Base-by-base conservation (phyloP, 1,139 yeast genomes). In the Petasospora rhodanensis region DNA sequence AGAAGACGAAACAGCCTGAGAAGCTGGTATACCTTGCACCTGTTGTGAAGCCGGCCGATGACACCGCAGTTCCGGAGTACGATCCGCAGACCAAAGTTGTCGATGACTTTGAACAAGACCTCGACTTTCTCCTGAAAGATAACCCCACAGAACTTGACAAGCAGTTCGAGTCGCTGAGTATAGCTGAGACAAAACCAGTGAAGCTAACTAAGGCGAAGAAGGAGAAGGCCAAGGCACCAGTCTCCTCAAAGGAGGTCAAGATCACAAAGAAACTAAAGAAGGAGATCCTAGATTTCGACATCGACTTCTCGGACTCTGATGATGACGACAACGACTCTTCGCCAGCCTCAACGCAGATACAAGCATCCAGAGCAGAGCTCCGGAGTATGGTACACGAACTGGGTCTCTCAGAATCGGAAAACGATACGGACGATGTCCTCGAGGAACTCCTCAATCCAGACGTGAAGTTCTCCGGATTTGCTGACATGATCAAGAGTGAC, bases 281-380 rank as follows among this genome's bases (percentile, higher is more conserved):
- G 12, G 41, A 42, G 34, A 46, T 47, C 9, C n/a, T 46, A 29
- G 39, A 44, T 22, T 36, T 47, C 25, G 50, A 43, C 29, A 28
- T 46, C 9, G 30, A 28, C 2, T 42, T 47, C 32, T 37, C 41
- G 3, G 40, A 40, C 14, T 41, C 35, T 21, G 46, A 38, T 7
- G 41, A 29, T 4, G 37, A 27, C 4, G 37, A 31, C 11, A 12
- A n/a, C 7, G 12, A 7, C 7, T 12, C 23, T 11, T n/a, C n/a
- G n/a, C n/a, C n/a, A n/a, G n/a, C n/a, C n/a, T n/a, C n/a, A n/a
- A n/a, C n/a, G n/a, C n/a, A n/a, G n/a, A n/a, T n/a, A n/a, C n/a
- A n/a, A n/a, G n/a, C n/a, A n/a, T n/a, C n/a, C n/a, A n/a, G n/a
- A n/a, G n/a, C n/a, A n/a, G n/a, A n/a, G n/a, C n/a, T n/a, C n/a